Base-by-base conservation (phyloP, 2,329 filamentous ascomycete genomes). In the Colletotrichum gloeosporioides region DNA sequence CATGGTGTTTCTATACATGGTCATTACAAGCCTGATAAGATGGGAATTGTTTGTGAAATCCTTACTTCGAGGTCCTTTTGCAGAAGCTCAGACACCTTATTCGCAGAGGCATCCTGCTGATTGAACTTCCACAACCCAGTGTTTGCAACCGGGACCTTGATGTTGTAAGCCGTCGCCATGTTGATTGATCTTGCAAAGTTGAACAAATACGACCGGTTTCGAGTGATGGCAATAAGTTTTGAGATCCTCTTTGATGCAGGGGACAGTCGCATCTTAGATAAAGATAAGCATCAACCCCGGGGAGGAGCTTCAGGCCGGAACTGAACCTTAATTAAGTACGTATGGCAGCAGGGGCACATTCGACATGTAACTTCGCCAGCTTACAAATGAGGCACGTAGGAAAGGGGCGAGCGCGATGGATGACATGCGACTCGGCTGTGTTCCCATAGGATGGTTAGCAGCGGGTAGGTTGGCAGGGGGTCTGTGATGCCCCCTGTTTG, bases 11-110 rank as follows among this genome's bases (percentile, higher is more conserved):
- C 86, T 88, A 67, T 32, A 53, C 49, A 25, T 16, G 68, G 71
- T 61, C 27, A 70, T 61, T 49, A n/a, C 57, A 31, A 57, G 55
- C 3, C 3, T 13, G 0, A 63, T 49, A 12, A 25, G 13, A 29
- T 36, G 31, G 62, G 22, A 8, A 8, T 36, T 4, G 29, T 31
- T 29, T 4, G 5, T 22, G 15, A n/a, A 10, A 13, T 8, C 61
- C 81, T 36, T 79, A 89, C 87, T 85, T 92, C 90, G 78, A 97
- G 89, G 81, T 98, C 96, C 73, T 92, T 87, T 82, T 98, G 95
- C 22, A 98, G 86, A 6, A 98, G 85, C 77, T 94, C 88, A 5
- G 92, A 93, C 1, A 90, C 89, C 75, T 88, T 92, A 53, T 87
- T 85, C 0, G 95, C 94, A 0, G 92, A 89, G 39, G 92, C 91